Base-by-base conservation (phyloP, 2,329 filamentous ascomycete genomes). In the Aureobasidium melanogenum region DNA sequence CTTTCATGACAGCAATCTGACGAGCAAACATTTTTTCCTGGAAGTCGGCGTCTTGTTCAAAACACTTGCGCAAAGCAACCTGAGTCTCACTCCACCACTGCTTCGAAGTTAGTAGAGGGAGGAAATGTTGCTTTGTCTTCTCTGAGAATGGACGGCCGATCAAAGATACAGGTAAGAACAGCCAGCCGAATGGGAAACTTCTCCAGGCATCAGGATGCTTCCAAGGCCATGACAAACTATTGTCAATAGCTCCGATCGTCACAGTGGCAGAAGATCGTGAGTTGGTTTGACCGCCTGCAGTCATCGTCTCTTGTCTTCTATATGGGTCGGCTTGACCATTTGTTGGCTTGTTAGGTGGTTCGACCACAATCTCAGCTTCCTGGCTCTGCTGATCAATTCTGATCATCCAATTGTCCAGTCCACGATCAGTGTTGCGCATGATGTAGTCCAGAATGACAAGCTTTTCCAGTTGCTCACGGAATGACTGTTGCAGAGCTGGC, bases 401-500 rank as follows among this genome's bases (percentile, higher is more conserved):
- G 71, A 99, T 91, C 94, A 99, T 99, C 94, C 94, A 99, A 69
- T 99, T 99, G 73, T 99, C 94, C 61, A 97, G 79, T 1, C 94
- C 94, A 75, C 94, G 84, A 73, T 99, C 94, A 1, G 94, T 99
- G 71, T 99, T 99, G 62, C 94, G 85, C 94, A 99, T 99, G 65
- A 99, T 96, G 72, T 99, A 99, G 75, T 99, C 94, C 66, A 99
- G 75, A 69, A 99, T 96, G 24, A 99, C 95, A 8, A 99, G 80
- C 74, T 97, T 97, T 76, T 99, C 94, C 51, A 99, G 81, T 75
- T 97, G 89, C 73, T 99, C 94, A 39, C 94, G 82, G 72, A 99
- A 96, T 0, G 90, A 88, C 73, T 96, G 90, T 71, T 97, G 95
- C 48, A 99, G 75, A 6, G 81, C 77, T 56, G 95, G 89, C 0